Base-by-base conservation (phyloP, 768 basidiomycete species). In the Suillus discolor region DNA sequence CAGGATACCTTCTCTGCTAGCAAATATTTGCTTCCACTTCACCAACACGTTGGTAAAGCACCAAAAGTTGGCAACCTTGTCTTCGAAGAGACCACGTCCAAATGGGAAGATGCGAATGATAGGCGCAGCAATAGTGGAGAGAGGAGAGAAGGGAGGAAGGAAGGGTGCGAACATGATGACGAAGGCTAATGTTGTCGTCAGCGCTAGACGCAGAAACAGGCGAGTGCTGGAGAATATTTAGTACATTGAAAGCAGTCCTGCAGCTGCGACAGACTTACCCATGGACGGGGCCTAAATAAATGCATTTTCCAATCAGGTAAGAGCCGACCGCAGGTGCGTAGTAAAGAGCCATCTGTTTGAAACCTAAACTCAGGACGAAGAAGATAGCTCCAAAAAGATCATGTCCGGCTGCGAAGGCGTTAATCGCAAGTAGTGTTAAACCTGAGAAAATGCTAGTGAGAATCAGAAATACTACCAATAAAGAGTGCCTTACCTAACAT, bases 31-130 rank as follows among this genome's bases (percentile, higher is more conserved):
- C 59, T 85, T 87, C 91, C 96, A 97, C 74, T 97, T 97, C 16
- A 92, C 77, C 11, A 73, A 69, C 28, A 96, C 89, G 73, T 98
- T 94, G 20, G 90, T 87, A 39, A 94, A 93, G 76, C 96, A 97
- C 96, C 96, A 99, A 73, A 97, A 93, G 74, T 99, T 99, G 47
- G 96, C 94, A 28, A 99, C 96, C 73, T 97, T 96, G 79, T 97
- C 94, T 73, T 97, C 95, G 71, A 96, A 96, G 3, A 96, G 81
- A 16, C 96, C 96, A 36, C 96, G 89, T 7, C 86, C 83, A 74
- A 99, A 94, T 0, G 96, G 96, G 74, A 99, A 99, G 63, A 97
- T 94, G 7, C 96, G 89, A 16, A 80, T 80, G 55, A 96, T 80
- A 18, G 92, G 87, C 61, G 88, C 85, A n/a, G 84, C 66, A 67